Evolutionary conservation across 345 rosid species (phyloP).

Genomic region (Brassica incana): DNA sequence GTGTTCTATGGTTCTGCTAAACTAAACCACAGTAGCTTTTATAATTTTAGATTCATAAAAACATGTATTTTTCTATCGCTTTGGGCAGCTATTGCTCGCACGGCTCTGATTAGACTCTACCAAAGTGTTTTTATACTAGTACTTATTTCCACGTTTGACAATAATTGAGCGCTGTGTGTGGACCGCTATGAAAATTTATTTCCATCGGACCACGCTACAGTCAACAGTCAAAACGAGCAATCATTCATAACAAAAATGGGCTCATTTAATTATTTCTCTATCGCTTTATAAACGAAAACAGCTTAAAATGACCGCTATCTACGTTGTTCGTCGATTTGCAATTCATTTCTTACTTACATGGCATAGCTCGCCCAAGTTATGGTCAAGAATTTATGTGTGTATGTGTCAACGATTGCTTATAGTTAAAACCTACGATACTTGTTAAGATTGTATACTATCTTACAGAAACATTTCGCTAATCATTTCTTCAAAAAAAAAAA

Average conservation of each 20-base stretch:
- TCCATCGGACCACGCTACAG: constrained; percentile 28
- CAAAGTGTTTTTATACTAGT: not conserved
- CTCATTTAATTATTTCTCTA: not conserved
- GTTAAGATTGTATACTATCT: not conserved
- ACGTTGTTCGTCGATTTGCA: constrained; percentile 5
- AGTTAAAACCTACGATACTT: not conserved
- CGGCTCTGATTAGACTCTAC: not conserved
- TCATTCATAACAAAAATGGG: constrained; percentile 4
- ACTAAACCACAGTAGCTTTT: too few relatives aligned
- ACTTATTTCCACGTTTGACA: not conserved
- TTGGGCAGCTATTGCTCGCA: too few relatives aligned
- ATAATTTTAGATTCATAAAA: too few relatives aligned
- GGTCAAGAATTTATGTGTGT: too few relatives aligned
- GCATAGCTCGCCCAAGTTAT: not conserved
- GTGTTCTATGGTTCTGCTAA: too few relatives aligned
- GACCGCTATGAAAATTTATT: constrained; percentile 3
- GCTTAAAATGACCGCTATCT: not conserved
- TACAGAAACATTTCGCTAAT: not conserved
- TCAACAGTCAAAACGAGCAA: constrained; percentile 25
- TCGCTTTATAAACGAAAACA: not conserved
- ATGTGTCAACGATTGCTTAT: too few relatives aligned
- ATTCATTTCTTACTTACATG: not conserved
- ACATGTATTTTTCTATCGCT: too few relatives aligned
- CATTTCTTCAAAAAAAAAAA: not conserved
- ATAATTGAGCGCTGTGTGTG: constrained; percentile 3